Evolutionary conservation across 768 basidiomycete species (phyloP).

Genomic region (Trametes sanguinea): DNA sequence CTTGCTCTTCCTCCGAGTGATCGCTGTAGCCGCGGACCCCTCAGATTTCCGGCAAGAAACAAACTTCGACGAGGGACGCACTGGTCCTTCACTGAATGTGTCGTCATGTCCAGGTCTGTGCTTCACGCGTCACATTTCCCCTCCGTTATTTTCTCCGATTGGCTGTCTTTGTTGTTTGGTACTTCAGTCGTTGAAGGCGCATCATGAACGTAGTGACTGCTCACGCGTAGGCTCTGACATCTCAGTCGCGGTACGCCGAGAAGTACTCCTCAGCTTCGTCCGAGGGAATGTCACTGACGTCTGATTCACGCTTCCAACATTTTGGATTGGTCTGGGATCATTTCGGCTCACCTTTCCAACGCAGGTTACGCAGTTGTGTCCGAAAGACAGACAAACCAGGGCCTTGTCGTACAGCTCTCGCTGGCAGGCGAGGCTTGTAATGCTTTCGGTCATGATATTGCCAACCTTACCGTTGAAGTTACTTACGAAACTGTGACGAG

Average conservation of each 20-base stretch:
- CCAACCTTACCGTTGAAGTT: slow-evolving; percentile 62
- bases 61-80: slow-evolving; percentile 2
- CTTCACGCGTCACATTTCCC: background rate
- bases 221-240: too few species aligned
- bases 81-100: slow-evolving; percentile 29
- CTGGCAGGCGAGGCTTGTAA: slow-evolving; percentile 62
- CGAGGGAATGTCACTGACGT: too few species aligned
- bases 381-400: slow-evolving; percentile 45
- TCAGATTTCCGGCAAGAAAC: slow-evolving; percentile 10
- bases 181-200: background rate
- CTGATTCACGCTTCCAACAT: too few species aligned
- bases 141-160: slow-evolving; percentile 7
- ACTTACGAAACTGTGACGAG: slow-evolving; percentile 56
- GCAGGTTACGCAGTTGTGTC: slow-evolving; percentile 57
- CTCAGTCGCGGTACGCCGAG: too few species aligned
- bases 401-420: slow-evolving; percentile 55
- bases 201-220: too few species aligned
- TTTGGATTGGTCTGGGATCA: too few species aligned
- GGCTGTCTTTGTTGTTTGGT: slow-evolving; percentile 2
- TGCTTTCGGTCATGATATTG: slow-evolving; percentile 63
- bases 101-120: slow-evolving; percentile 32
- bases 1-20: slow-evolving; percentile 14
- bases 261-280: too few species aligned
- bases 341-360: too few species aligned
- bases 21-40: slow-evolving; percentile 11